Percentiles rank a stretch among this genome's conserved stretches.
phyloP scores from a whole-genome alignment of 1,284 basidiomycete genomes.

The Cystobasidium pallidum region DNA sequence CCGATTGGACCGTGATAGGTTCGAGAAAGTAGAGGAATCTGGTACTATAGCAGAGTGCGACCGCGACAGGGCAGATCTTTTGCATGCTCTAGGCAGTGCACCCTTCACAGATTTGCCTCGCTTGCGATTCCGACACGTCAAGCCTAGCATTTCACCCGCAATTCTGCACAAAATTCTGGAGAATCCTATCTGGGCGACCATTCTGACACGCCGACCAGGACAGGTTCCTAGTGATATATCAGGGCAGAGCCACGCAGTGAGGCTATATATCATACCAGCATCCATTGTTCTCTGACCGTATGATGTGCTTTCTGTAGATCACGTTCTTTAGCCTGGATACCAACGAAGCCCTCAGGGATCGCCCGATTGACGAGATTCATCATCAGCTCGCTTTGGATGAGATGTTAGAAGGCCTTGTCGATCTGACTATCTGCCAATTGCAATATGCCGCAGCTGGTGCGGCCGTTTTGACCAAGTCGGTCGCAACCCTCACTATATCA shows the following conservation, averaged over 20 bases:
- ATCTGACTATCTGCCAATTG: background rate
- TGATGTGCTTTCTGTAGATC: background rate
- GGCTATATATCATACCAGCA: background rate
- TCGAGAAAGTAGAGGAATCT: background rate
- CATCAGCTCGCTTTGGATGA: background rate
- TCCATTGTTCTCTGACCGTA: background rate
- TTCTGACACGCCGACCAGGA: background rate
- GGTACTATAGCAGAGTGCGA: background rate
- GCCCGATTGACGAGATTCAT: background rate
- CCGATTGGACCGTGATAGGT: background rate
- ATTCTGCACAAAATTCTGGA: background rate
- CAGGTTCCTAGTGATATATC: background rate
- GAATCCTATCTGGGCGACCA: background rate
- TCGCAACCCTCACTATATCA: background rate
- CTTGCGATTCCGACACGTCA: background rate
- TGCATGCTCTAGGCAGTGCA: background rate
- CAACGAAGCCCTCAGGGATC: constrained; percentile 15
- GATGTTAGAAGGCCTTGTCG: background rate
- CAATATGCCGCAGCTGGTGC: background rate
- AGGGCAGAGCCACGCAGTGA: constrained; percentile 4
- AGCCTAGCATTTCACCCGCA: background rate
- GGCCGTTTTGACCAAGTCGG: background rate
- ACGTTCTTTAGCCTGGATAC: constrained; percentile 17
- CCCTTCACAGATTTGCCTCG: background rate
- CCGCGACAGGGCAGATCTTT: background rate